These are phyloP conservation scores for Diversispora epigaea DNA, from an alignment of 192 early-diverging fungal genomes.

Conservation along the genomic window DNA sequence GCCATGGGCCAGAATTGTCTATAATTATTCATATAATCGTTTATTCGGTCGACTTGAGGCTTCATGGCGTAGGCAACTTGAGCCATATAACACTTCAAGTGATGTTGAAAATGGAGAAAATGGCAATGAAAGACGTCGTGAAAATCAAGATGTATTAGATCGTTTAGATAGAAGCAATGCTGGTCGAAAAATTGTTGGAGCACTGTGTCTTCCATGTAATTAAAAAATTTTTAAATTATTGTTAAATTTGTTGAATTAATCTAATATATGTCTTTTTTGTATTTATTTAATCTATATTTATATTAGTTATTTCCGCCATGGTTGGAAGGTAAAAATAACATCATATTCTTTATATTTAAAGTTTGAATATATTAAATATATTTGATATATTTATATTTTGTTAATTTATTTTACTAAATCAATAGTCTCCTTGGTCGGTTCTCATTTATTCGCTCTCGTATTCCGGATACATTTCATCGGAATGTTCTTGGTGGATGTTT, in stretches of 20 bases:
- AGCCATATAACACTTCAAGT: constrained; percentile 30
- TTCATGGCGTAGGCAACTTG: constrained; percentile 53
- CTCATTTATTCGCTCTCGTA: constrained; percentile 47
- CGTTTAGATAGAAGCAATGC: constrained; percentile 55
- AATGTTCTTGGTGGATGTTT: constrained; percentile 55
- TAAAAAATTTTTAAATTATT: neutral
- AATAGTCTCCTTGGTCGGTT: constrained; percentile 47
- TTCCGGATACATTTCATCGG: constrained; percentile 54
- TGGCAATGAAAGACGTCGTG: constrained; percentile 25
- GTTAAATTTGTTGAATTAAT: neutral
- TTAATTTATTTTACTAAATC: neutral
- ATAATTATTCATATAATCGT: constrained; percentile 54
- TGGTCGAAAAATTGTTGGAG: constrained; percentile 62
- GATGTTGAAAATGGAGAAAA: constrained; percentile 20
- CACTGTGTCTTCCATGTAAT: constrained; percentile 57
- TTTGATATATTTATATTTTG: neutral
- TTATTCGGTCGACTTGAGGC: constrained; percentile 56
- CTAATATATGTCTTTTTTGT: neutral
- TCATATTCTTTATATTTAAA: too few relatives aligned
- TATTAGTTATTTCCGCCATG: constrained; percentile 56
- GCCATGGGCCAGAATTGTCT: constrained; percentile 62
- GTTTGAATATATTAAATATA: neutral
- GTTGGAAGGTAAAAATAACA: constrained; percentile 50
- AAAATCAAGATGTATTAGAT: constrained; percentile 52
- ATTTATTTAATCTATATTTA: neutral